These are phyloP conservation scores for Pseudopyricularia cyperi DNA, from an alignment of 2,329 filamentous ascomycete genomes.

Conservation along the genomic window DNA sequence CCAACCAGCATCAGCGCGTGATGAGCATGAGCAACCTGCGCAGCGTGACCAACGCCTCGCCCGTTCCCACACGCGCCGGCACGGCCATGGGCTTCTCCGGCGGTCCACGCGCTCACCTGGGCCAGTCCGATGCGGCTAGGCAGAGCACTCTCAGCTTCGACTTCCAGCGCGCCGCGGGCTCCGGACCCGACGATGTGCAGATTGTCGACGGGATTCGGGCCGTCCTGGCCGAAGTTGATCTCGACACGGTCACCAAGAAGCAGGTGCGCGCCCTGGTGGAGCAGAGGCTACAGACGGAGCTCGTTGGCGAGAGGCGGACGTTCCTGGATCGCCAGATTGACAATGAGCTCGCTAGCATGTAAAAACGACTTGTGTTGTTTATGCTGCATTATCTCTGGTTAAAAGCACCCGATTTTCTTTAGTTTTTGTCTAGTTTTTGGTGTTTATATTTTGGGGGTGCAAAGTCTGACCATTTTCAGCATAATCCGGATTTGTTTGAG, in stretches of 20 bases:
- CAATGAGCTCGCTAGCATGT: conserved; percentile 88
- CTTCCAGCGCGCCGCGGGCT: conserved; percentile 40
- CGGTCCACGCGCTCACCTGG: conserved; percentile 32
- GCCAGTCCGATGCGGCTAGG: conserved; percentile 20
- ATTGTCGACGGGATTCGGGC: conserved; percentile 77
- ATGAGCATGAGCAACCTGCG: conserved; percentile 46
- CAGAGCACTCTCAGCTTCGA: conserved; percentile 43
- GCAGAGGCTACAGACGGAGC: conserved; percentile 80
- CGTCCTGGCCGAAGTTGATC: conserved; percentile 76
- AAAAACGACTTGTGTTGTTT: too few relatives aligned
- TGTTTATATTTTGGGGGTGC: too few relatives aligned
- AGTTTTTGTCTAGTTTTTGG: too few relatives aligned
- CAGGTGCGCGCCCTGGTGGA: conserved; percentile 85
- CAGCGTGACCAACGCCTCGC: conserved; percentile 32
- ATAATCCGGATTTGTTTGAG: too few relatives aligned
- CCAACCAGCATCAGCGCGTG: conserved; percentile 19
- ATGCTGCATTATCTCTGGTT: too few relatives aligned
- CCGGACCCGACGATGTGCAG: conserved; percentile 62
- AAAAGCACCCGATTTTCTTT: too few relatives aligned
- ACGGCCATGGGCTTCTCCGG: conserved; percentile 32
- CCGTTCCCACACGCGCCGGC: conserved; percentile 24
- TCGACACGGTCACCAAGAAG: conserved; percentile 98
- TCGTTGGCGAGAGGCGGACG: conserved; percentile 70
- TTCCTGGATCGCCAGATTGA: conserved; percentile 94
- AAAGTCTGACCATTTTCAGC: too few relatives aligned